Evolutionary conservation across 1,284 basidiomycete species (phyloP), one percentile per base, ranked within the genome.

Genomic region (Trichosporon coremiiforme): DNA sequence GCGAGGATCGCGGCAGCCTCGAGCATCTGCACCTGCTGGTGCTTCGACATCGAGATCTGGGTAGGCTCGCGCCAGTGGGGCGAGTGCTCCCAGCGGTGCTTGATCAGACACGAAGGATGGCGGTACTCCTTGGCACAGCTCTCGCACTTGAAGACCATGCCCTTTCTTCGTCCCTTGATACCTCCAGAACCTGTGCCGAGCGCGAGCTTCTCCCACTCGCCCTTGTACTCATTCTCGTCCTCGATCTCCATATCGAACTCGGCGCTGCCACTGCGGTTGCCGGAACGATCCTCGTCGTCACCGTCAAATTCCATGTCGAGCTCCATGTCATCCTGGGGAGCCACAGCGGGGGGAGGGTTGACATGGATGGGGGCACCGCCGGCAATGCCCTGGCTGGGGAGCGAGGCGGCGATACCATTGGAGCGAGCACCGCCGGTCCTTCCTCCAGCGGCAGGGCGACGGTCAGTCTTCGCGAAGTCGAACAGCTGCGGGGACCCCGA

Each of bases 51-150:
- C 68, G 95, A 89, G 78, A 96, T 91, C 83, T 96, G 95, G 76
- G 92, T 94, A 0, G 94, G 93, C 83, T 95, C 94, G 66, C 93
- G 92, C 96, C 96, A 99, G 80, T 98, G 95, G 45, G 93, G 93
- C 33, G 92, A 94, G 79, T 98, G 95, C 81, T 98, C 95, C 95
- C 95, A 98, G 47, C 95, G 91, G 79, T 98, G 95, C 84, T 98
- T 98, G 85, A 95, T 92, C 65, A 98, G 86, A 83, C 95, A 97
- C 22, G 91, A 93, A 3, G 94, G 95, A 80, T 98, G 95, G 64
- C 94, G 90, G 83, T 97, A 97, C 68, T 95, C 91, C 90, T 95
- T 95, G 45, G 90, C 89, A 80, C 93, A 95, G 78, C 89, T 93
- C 85, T 97, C 95, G 84, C 95, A 98, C 77, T 90, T 91, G 85